phyloP scores from a whole-genome alignment of 192 early-diverging fungal genomes.

The Lobosporangium transversale region DNA sequence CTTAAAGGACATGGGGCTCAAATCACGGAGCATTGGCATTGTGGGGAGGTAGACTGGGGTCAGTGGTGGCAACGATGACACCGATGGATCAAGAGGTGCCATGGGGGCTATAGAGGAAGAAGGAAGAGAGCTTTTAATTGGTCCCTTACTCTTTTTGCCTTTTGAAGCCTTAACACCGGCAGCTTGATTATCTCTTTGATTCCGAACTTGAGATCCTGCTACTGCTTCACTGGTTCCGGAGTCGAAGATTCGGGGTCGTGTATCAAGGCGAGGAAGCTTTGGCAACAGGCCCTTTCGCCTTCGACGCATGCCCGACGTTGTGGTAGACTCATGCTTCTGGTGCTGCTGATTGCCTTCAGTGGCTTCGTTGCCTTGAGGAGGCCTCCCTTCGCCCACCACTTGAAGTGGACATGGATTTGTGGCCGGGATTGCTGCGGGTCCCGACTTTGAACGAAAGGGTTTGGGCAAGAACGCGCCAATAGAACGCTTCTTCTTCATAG shows the following conservation, averaged over 20 bases:
- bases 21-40: not conserved
- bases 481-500: conserved; percentile 14
- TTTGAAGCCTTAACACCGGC: not conserved
- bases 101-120: not conserved
- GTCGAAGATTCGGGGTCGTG: conserved; percentile 10
- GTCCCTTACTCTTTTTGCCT: not conserved
- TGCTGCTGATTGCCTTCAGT: conserved; percentile 12
- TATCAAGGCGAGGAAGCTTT: conserved; percentile 35
- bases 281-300: conserved; percentile 18
- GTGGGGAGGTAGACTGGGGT: not conserved
- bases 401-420: no score
- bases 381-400: not conserved
- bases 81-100: not conserved
- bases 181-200: not conserved
- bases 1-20: no score
- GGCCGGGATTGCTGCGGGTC: not conserved
- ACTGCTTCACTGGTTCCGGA: not conserved
- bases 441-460: conserved; percentile 16
- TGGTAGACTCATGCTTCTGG: no score
- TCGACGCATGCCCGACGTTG: conserved; percentile 9
- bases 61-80: not conserved
- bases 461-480: conserved; percentile 26
- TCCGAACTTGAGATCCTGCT: not conserved
- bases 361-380: conserved; percentile 6
- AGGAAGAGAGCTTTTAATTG: not conserved